Percentiles rank a stretch among this genome's conserved stretches.
Conservation (phyloP, 148 eudicot species). For the Heliamphora exappendiculata region DNA sequence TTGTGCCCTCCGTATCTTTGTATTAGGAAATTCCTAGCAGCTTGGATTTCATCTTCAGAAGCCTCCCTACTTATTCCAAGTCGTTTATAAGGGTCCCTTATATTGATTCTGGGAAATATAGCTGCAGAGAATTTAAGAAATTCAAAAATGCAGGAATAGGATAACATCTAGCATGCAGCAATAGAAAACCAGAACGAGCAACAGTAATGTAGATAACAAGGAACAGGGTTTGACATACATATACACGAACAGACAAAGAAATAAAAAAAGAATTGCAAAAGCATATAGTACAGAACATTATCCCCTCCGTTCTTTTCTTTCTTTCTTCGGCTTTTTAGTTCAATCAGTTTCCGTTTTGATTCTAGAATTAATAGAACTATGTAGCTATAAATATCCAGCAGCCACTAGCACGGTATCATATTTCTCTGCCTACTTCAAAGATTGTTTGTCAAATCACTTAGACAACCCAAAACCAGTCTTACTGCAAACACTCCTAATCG, state of each 20-base stretch:
- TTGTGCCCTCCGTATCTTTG: constrained; percentile 81
- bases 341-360: background rate
- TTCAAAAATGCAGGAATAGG: background rate
- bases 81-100: constrained; percentile 83
- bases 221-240: background rate
- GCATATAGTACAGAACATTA: background rate
- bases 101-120: constrained; percentile 82
- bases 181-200: background rate
- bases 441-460: background rate
- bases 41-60: constrained; percentile 90
- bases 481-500: background rate
- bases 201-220: background rate
- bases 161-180: constrained; percentile 4
- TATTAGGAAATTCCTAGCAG: constrained; percentile 80
- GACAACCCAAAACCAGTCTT: background rate
- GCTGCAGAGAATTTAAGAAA: constrained; percentile 29
- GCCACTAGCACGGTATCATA: background rate
- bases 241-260: background rate
- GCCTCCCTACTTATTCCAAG: constrained; percentile 87
- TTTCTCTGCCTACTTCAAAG: background rate
- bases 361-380: background rate
- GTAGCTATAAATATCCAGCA: background rate
- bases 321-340: background rate
- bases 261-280: background rate
- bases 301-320: background rate